A percentile compares a stretch with the other conserved stretches of the same genome.
These are phyloP conservation scores for Malassezia restricta DNA, from an alignment of 1,284 basidiomycete species.

Conservation along the genomic window DNA sequence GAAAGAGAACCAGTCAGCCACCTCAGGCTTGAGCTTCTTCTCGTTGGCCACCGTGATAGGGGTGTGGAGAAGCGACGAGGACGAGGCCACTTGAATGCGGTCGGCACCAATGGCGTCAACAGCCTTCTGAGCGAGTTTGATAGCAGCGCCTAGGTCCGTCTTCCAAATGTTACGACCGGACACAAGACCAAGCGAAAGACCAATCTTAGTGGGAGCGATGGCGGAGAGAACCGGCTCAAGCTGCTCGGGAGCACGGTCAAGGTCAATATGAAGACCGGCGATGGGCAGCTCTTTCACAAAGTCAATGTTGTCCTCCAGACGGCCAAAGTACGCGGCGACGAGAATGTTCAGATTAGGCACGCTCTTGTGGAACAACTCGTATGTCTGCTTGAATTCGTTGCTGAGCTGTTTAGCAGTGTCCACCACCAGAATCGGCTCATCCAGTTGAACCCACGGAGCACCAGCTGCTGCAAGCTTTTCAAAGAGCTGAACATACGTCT, in stretches of 20 bases:
- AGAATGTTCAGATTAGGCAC: constrained; percentile 69
- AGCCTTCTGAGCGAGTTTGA: constrained; percentile 75
- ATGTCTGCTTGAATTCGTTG: constrained; percentile 69
- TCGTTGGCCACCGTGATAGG: constrained; percentile 89
- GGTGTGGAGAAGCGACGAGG: constrained; percentile 94
- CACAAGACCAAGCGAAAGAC: constrained; percentile 86
- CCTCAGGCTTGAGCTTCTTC: constrained; percentile 76
- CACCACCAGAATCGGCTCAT: constrained; percentile 91
- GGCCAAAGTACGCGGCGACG: constrained; percentile 84
- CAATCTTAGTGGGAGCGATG: constrained; percentile 53
- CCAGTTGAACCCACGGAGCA: constrained; percentile 86
- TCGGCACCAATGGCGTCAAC: constrained; percentile 33
- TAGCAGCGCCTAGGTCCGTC: constrained; percentile 75
- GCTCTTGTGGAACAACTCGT: constrained; percentile 67
- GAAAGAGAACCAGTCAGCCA: constrained; percentile 98
- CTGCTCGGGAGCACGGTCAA: constrained; percentile 75
- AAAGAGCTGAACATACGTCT: constrained; percentile 83
- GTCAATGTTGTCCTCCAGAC: constrained; percentile 80
- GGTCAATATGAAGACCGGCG: constrained; percentile 88
- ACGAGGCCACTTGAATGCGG: constrained; percentile 85
- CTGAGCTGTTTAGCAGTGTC: constrained; percentile 70
- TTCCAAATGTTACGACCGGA: constrained; percentile 99
- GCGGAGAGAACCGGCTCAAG: constrained; percentile 72
- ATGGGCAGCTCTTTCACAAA: constrained; percentile 87
- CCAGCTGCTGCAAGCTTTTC: constrained; percentile 83